Evolutionary conservation across 306 rosid genomes (phyloP), one percentile per base, ranked within the genome.

Genomic region (Dicorynia guianensis): DNA sequence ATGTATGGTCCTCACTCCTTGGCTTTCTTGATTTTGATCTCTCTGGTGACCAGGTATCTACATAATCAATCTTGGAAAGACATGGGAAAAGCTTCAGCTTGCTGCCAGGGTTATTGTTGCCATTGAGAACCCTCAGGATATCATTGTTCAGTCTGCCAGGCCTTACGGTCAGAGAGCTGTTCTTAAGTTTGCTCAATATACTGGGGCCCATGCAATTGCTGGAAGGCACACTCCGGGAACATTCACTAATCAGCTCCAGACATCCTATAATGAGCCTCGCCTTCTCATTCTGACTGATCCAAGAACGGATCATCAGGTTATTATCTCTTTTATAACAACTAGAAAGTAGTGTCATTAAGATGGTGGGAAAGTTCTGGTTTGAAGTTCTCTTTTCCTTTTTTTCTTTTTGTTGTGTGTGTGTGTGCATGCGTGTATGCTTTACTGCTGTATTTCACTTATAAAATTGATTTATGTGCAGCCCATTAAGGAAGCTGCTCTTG

Each of bases 221-320:
- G 94, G 94, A 25, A 77, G 92, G 69, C 97, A 89, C 79, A 91
- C 91, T 63, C 97, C 95, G 0, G 97, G 97, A 63, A 89, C 92
- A 8, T 89, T 89, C 71, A 92, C 97, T 9, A 92, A 92, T 54
- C 96, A 92, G 89, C 71, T 92, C 38, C 96, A 92, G 83, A 85
- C 93, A 2, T 92, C 96, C 0, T 92, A 83, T 59, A 88, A 64
- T 5, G 97, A 92, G 85, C 97, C 97, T 8, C 97, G 96, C n/a
- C 93, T 92, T 36, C 89, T 92, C 33, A 86, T 89, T 63, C 84
- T 92, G 3, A 92, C 96, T 35, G 96, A 92, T 50, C 97, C 96
- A 35, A 85, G 97, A 69, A 89, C 93, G 0, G 97, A 92, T 58
- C 90, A 86, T 49, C 96, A 92, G 97, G 97, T 92, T 59, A 79